Conservation (phyloP, 352 stramenopile species). For the Phytophthora multivora region DNA sequence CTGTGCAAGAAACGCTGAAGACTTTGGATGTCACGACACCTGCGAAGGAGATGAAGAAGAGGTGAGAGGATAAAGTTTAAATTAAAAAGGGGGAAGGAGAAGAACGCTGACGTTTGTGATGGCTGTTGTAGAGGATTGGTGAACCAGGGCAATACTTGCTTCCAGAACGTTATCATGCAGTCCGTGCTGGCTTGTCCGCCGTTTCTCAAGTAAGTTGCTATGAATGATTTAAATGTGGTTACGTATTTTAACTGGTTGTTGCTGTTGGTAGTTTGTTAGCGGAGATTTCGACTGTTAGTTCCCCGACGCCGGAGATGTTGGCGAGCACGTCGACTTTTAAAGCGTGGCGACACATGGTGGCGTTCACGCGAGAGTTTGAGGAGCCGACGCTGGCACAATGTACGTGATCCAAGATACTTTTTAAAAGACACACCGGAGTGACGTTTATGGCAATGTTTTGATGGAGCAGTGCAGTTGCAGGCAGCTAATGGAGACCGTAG, state of each 20-base stretch:
- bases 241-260: conserved; percentile 1
- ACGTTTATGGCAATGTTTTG: conserved; percentile 3
- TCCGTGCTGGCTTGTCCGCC: conserved; percentile 77
- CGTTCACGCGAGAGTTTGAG: conserved; percentile 83
- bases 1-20: conserved; percentile 65
- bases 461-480: conserved; percentile 32
- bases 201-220: conserved; percentile 72
- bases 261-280: conserved; percentile 61
- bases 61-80: conserved; percentile 30
- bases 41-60: conserved; percentile 84
- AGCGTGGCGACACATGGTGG: conserved; percentile 79
- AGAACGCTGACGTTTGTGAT: conserved; percentile 3
- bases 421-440: background rate
- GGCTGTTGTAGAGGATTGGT: conserved; percentile 56
- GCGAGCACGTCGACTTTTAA: conserved; percentile 56
- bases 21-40: conserved; percentile 60
- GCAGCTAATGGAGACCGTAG: conserved; percentile 24
- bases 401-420: conserved; percentile 31
- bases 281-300: conserved; percentile 60
- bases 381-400: conserved; percentile 71
- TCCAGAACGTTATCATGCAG: conserved; percentile 90
- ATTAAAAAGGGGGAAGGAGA: background rate
- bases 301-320: conserved; percentile 52
- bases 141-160: conserved; percentile 90
- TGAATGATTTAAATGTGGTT: background rate